Percentiles rank a stretch among this genome's conserved stretches.
phyloP scores from a whole-genome alignment of 129 eudicot genomes.

The Sambucus nigra region DNA sequence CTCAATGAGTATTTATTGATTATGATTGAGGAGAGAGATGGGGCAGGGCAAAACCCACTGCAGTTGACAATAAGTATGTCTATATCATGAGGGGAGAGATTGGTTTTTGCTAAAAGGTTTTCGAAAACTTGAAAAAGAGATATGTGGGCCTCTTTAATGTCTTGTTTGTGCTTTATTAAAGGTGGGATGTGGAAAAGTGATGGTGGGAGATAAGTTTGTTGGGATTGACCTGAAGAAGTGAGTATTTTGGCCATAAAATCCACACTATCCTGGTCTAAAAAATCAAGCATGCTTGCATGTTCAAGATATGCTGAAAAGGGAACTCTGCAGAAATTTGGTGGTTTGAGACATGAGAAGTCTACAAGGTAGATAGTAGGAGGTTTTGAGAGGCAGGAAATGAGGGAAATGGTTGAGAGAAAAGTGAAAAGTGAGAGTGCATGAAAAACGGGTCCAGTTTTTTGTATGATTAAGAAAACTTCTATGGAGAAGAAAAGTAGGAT shows the following conservation, averaged over 20 bases:
- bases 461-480: constrained; percentile 16
- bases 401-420: constrained; percentile 5
- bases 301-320: constrained; percentile 57
- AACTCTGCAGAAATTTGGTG: constrained; percentile 62
- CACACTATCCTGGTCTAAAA: constrained; percentile 35
- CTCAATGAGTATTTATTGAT: constrained; percentile 41
- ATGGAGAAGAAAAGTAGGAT: constrained; percentile 17
- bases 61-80: constrained; percentile 71
- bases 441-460: constrained; percentile 19
- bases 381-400: constrained; percentile 12
- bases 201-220: constrained; percentile 51
- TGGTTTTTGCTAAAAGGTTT: constrained; percentile 48
- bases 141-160: constrained; percentile 40
- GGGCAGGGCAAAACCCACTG: constrained; percentile 62
- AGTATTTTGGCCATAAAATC: constrained; percentile 50
- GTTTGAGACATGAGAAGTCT: constrained; percentile 64
- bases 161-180: constrained; percentile 32
- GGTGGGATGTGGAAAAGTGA: constrained; percentile 61
- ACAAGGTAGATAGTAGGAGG: constrained; percentile 51
- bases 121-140: constrained; percentile 52
- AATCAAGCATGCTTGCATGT: constrained; percentile 34
- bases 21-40: constrained; percentile 49
- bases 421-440: constrained; percentile 13
- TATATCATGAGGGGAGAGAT: constrained; percentile 30
- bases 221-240: constrained; percentile 54